Evolutionary conservation across 2,329 filamentous ascomycete genomes (phyloP), one percentile per base, ranked within the genome.

Genomic region (Domatiomyces catenatus): DNA sequence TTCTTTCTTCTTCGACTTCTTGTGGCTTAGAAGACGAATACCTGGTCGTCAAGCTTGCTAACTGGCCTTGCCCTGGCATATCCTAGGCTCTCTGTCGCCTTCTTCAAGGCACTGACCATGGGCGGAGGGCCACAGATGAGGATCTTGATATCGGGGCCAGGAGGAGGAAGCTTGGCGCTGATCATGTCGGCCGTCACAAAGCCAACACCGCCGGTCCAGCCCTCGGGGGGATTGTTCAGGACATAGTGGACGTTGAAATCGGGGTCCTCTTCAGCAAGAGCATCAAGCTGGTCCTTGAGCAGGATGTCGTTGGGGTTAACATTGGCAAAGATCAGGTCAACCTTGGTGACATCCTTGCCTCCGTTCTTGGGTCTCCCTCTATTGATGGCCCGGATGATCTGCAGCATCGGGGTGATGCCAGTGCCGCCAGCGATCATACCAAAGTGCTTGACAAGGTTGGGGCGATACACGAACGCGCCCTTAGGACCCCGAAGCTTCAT

Each of bases 351-450:
- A 71, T 94, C 88, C 55, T 83, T 89, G 48, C 80, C 73, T 50
- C 80, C 75, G 60, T 71, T 73, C 53, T 69, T 68, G 49, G 71
- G 70, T 54, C 87, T 80, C 62, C 86, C 86, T 60, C 86, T 80
- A 62, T 89, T 79, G 60, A 96, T 88, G 52, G 90, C 92, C 62
- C 88, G 84, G 66, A 94, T 81, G 61, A 98, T 81, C 74, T 98
- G 92, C 56, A 96, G 78, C 92, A 98, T 98, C 54, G 92, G 92
- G 8, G 92, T 96, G 68, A 98, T 96, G 60, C 92, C 92, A 32
- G 92, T 96, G 58, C 92, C 92, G 59, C 92, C 92, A 57, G 92
- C 88, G 65, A 98, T 86, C 92, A 98, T 98, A 65, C 89, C 92
- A 60, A 98, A 94, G 70, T 86, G 86, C 58, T 86, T 83, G 61